Conservation (phyloP, 495 filamentous ascomycete genomes). For the Penicillium lagena region DNA sequence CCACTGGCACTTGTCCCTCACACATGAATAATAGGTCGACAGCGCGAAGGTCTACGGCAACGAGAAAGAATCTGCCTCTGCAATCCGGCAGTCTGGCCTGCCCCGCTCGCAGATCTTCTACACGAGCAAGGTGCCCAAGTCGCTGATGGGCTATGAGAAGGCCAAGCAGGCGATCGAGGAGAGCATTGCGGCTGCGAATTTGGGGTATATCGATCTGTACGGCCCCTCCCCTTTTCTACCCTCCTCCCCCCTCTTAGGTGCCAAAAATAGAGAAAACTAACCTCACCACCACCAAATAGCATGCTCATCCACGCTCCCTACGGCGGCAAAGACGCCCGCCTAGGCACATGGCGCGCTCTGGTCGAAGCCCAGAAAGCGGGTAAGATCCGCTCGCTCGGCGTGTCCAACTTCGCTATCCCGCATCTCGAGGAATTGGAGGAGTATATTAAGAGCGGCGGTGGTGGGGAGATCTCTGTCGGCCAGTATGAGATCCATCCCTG, state of each 20-base stretch:
- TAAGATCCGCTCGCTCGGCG: slow-evolving; percentile 46
- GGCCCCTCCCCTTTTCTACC: neutral
- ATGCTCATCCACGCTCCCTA: slow-evolving; percentile 52
- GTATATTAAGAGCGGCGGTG: slow-evolving; percentile 67
- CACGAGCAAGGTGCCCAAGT: slow-evolving; percentile 47
- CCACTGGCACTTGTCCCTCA: neutral
- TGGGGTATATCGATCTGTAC: slow-evolving; percentile 53
- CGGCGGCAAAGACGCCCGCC: slow-evolving; percentile 41
- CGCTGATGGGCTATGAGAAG: slow-evolving; percentile 41
- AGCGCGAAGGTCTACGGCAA: slow-evolving; percentile 49
- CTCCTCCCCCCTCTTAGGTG: neutral
- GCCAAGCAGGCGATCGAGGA: slow-evolving; percentile 44
- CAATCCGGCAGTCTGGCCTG: slow-evolving; percentile 38
- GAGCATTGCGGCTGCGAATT: slow-evolving; percentile 36
- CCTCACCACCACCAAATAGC: slow-evolving; percentile 9
- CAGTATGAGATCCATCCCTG: slow-evolving; percentile 92
- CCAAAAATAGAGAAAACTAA: slow-evolving; percentile 2
- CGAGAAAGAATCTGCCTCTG: slow-evolving; percentile 42
- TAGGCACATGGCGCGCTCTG: slow-evolving; percentile 48
- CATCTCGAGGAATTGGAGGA: slow-evolving; percentile 60
- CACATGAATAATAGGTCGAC: slow-evolving; percentile 35
- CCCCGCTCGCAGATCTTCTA: slow-evolving; percentile 48
- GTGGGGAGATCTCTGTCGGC: slow-evolving; percentile 71
- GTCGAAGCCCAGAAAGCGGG: slow-evolving; percentile 49
- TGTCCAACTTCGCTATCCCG: slow-evolving; percentile 49